Conservation (phyloP, 2,329 filamentous ascomycete species). For the Ambrosiella xylebori region DNA sequence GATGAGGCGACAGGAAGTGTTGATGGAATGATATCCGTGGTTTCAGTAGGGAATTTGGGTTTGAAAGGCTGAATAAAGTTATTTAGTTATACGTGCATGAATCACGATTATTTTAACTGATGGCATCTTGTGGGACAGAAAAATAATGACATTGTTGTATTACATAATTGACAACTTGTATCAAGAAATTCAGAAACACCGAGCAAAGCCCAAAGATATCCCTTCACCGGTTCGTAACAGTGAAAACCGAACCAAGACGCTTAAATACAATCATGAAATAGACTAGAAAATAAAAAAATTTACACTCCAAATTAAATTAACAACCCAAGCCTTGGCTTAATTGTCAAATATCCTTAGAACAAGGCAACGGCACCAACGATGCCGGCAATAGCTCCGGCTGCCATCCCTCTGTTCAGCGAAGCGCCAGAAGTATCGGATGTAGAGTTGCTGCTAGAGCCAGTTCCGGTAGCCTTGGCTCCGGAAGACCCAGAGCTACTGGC, state of each 20-base stretch:
- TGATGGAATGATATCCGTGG: neutral
- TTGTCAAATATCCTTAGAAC: neutral
- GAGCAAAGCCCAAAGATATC: neutral
- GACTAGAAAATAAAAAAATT: neutral
- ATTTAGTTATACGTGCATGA: neutral
- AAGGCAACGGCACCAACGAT: slow-evolving; percentile 18
- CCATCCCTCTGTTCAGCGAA: slow-evolving; percentile 12
- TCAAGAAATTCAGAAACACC: too few relatives aligned
- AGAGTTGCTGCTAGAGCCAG: neutral
- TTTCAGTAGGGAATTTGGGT: neutral
- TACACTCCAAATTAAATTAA: neutral
- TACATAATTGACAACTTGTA: neutral
- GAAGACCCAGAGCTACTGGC: neutral
- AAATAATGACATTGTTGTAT: neutral
- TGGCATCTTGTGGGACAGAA: neutral
- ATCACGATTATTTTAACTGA: neutral
- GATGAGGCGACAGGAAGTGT: neutral
- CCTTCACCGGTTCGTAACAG: neutral
- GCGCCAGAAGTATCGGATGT: neutral
- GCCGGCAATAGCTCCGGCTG: slow-evolving; percentile 16
- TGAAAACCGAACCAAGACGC: neutral
- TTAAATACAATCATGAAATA: neutral
- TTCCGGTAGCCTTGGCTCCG: neutral
- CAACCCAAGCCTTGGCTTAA: neutral
- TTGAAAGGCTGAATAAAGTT: neutral